Evolutionary conservation across 78 protist species (phyloP).

Genomic region (Acrasis kona): DNA sequence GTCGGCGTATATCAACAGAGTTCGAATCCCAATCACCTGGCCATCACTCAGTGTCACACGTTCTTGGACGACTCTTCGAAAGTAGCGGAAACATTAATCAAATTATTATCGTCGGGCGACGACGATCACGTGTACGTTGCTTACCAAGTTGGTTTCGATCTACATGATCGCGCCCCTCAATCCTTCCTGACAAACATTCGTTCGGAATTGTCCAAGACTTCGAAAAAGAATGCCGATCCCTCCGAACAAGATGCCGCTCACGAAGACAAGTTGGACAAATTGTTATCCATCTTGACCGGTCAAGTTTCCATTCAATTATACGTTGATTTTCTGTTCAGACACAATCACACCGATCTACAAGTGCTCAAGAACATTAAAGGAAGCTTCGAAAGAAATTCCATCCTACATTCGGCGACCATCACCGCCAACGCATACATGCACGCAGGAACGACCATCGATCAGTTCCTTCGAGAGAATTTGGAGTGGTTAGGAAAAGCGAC

Average conservation of each 20-base stretch:
- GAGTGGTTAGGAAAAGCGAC: conserved; percentile 89
- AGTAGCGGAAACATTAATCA: not conserved
- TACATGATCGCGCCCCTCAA: conserved; percentile 78
- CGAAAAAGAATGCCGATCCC: conserved; percentile 9
- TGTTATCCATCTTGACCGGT: conserved; percentile 66
- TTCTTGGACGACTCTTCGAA: conserved; percentile 20
- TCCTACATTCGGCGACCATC: conserved; percentile 70
- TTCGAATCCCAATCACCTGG: conserved; percentile 1
- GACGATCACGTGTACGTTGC: not conserved
- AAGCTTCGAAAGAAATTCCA: conserved; percentile 17
- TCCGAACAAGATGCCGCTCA: not conserved
- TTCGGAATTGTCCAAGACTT: conserved; percentile 12
- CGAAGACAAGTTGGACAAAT: not conserved
- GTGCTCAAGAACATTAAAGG: conserved; percentile 68
- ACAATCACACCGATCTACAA: conserved; percentile 67
- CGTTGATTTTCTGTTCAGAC: conserved; percentile 73
- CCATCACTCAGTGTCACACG: conserved; percentile 23
- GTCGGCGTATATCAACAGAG: not conserved
- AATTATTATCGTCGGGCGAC: conserved; percentile 9
- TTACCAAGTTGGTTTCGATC: conserved; percentile 63
- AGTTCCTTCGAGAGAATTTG: conserved; percentile 85
- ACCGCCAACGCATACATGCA: conserved; percentile 85
- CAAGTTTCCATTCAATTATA: conserved; percentile 57
- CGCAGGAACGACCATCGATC: conserved; percentile 93
- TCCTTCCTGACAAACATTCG: conserved; percentile 37